phyloP scores from a whole-genome alignment of 805 yeast species.

The Pichia nakasei region DNA sequence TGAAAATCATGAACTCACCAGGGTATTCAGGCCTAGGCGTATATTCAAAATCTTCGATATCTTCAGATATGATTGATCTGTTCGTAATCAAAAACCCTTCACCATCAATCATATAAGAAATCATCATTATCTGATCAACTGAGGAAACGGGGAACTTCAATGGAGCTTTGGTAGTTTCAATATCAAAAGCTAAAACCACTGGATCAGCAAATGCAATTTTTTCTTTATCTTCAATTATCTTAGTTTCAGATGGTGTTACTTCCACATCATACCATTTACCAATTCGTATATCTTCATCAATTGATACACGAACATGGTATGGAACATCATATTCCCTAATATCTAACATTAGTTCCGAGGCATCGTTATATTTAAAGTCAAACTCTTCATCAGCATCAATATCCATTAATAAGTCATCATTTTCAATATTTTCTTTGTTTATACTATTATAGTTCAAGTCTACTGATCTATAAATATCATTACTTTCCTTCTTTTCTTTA shows the following conservation, averaged over 20 bases:
- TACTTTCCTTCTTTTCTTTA: conserved; percentile 47
- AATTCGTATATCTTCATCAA: conserved; percentile 76
- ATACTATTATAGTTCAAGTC: conserved; percentile 31
- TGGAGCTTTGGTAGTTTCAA: conserved; percentile 95
- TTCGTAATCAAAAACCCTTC: conserved; percentile 92
- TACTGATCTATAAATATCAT: conserved; percentile 58
- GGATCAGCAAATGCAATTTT: conserved; percentile 95
- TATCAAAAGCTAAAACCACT: conserved; percentile 92
- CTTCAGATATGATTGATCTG: conserved; percentile 87
- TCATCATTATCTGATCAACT: conserved; percentile 95
- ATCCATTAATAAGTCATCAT: conserved; percentile 23
- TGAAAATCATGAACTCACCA: conserved; percentile 82
- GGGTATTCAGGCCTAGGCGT: conserved; percentile 96
- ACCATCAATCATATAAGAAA: conserved; percentile 98
- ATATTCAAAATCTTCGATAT: conserved; percentile 93
- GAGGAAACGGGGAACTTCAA: conserved; percentile 90
- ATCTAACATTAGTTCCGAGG: conserved; percentile 63
- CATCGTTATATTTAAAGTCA: conserved; percentile 33
- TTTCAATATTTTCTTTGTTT: conserved; percentile 25
- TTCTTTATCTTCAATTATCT: conserved; percentile 52
- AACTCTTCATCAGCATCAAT: conserved; percentile 13
- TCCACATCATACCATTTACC: conserved; percentile 93
- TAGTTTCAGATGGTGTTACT: conserved; percentile 47
- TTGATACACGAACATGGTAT: conserved; percentile 91
- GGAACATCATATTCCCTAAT: conserved; percentile 95